phyloP scores from a whole-genome alignment of 345 rosid genomes.

The Camelina neglecta region DNA sequence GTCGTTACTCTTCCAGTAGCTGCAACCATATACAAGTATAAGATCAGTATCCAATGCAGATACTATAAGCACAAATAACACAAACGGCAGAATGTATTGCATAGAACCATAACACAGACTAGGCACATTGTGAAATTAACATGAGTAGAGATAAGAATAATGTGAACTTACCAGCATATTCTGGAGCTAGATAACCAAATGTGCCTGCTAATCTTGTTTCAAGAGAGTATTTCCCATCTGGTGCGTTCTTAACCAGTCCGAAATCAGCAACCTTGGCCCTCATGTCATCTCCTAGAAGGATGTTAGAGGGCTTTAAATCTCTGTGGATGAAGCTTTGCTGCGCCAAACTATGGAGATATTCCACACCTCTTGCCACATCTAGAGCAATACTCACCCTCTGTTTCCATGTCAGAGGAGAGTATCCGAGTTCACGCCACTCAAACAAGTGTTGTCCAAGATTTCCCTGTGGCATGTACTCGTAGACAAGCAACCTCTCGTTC shows the following conservation, averaged over 20 bases:
- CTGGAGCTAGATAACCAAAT: slow-evolving; percentile 97
- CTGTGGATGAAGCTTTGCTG: slow-evolving; percentile 92
- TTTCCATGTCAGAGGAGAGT: slow-evolving; percentile 72
- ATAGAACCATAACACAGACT: neutral
- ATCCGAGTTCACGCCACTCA: slow-evolving; percentile 56
- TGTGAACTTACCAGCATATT: slow-evolving; percentile 77
- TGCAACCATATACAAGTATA: slow-evolving; percentile 35
- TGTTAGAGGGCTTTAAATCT: slow-evolving; percentile 88
- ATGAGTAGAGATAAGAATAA: neutral
- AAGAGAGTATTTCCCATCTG: slow-evolving; percentile 83
- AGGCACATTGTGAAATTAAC: slow-evolving; percentile 15
- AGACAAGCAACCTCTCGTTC: slow-evolving; percentile 76
- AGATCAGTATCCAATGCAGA: slow-evolving; percentile 7
- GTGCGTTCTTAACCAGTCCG: slow-evolving; percentile 87
- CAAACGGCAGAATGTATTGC: neutral
- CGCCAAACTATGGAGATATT: slow-evolving; percentile 87
- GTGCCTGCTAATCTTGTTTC: slow-evolving; percentile 97
- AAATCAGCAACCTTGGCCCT: slow-evolving; percentile 96
- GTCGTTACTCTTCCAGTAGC: slow-evolving; percentile 96
- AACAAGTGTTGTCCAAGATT: slow-evolving; percentile 80
- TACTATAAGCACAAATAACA: neutral
- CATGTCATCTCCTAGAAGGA: slow-evolving; percentile 91
- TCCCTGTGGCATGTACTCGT: slow-evolving; percentile 94
- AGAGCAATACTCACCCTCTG: slow-evolving; percentile 79
- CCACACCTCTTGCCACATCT: slow-evolving; percentile 92